Base-by-base conservation (phyloP, 345 rosid genomes). In the Citrus medica region DNA sequence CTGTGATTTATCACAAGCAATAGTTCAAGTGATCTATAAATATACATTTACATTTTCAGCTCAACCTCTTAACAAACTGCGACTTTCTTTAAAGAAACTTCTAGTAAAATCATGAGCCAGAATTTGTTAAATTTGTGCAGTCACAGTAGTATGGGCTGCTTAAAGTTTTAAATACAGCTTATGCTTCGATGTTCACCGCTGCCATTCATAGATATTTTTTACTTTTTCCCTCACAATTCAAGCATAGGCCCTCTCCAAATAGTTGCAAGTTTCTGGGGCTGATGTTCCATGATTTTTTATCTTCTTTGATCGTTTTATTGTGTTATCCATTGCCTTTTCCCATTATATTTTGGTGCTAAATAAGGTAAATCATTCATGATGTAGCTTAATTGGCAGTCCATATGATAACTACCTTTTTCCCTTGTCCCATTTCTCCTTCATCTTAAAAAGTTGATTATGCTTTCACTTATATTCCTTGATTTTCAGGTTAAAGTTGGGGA, bases 401-500 rank as follows among this genome's bases (percentile, higher is more conserved):
- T 25, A 3, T 19, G 27, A 9, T 25, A 28, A 2, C 19, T 75
- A 7, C 4, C n/a, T 30, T 22, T 6, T 32, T 27, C 35, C 17
- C 58, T 22, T 37, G 8, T 40, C 59, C n/a, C 9, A 33, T 25
- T 24, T 55, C 32, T 21, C 17, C 16, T 76, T 67, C 37, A 7
- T 53, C 55, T 76, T 53, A 6, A 37, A 37, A 76, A 4, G 22
- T 3, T 35, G 38, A 55, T 51, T 51, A 51, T 24, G 65, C 48
- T 53, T 66, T 14, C 38, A 63, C 27, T 63, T 19, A 37, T 60
- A 75, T 30, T 63, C 28, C 67, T 51, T 74, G 62, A 27, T 81
- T 81, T 48, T 7, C 84, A 90, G 97, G 98, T 91, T 32, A 90
- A 92, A 87, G 97, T 94, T 80, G 82, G 80, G n/a, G 98, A 94